A percentile compares a stretch with the other conserved stretches of the same genome.
Conservation (phyloP, 2,329 filamentous ascomycete genomes). For the Rugonectria rugulosa region DNA sequence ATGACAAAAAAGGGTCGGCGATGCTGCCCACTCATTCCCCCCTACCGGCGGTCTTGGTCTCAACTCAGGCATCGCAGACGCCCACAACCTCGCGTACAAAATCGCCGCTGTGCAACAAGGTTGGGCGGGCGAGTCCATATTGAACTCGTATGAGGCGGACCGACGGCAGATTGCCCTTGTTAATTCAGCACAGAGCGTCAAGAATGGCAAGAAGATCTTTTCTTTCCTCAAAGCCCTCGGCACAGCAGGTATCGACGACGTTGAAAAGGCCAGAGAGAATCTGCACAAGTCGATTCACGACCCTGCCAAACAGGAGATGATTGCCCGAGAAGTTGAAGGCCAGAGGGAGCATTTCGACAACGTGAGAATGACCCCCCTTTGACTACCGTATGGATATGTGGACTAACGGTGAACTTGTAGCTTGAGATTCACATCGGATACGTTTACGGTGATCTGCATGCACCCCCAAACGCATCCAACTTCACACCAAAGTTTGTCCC, state of each 20-base stretch:
- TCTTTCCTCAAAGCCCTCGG: slow-evolving; percentile 48
- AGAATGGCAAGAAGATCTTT: slow-evolving; percentile 53
- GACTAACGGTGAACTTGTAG: background rate
- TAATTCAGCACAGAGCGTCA: slow-evolving; percentile 51
- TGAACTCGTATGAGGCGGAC: slow-evolving; percentile 48
- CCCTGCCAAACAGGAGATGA: slow-evolving; percentile 38
- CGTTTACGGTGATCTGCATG: slow-evolving; percentile 45
- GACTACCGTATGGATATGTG: background rate
- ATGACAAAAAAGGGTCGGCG: slow-evolving; percentile 22
- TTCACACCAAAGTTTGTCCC: slow-evolving; percentile 46
- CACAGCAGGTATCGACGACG: slow-evolving; percentile 40
- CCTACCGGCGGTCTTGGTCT: slow-evolving; percentile 44
- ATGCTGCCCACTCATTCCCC: slow-evolving; percentile 45
- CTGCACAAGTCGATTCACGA: slow-evolving; percentile 31
- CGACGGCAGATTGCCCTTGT: slow-evolving; percentile 48
- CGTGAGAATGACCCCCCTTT: background rate
- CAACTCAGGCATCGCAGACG: slow-evolving; percentile 44
- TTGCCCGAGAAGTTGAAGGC: slow-evolving; percentile 44
- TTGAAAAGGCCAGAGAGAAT: slow-evolving; percentile 33
- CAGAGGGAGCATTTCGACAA: slow-evolving; percentile 54
- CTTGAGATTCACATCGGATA: slow-evolving; percentile 54
- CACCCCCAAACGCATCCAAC: slow-evolving; percentile 46
- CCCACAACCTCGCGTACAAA: slow-evolving; percentile 46
- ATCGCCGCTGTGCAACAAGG: slow-evolving; percentile 46
- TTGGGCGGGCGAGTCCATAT: slow-evolving; percentile 38